Evolutionary conservation across 805 yeast species (phyloP).

Genomic region (Saturnispora diversa): DNA sequence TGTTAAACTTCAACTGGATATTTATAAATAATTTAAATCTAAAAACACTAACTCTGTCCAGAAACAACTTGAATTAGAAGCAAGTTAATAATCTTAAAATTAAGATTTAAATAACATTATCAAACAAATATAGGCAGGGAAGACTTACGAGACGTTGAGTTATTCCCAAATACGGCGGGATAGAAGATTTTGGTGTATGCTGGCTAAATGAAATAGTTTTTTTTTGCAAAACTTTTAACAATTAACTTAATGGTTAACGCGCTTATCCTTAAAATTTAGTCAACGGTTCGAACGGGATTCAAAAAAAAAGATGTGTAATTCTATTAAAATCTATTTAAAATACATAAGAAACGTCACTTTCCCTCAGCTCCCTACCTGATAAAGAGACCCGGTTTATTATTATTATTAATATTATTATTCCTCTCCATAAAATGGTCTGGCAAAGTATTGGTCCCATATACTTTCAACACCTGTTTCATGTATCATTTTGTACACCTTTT

Average conservation of each 20-base stretch:
- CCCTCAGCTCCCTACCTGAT: neutral
- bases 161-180: no score
- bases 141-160: no score
- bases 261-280: no score
- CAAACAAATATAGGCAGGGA: no score
- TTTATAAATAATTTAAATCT: no score
- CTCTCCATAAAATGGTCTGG: conserved; percentile 20
- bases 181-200: no score
- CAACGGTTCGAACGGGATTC: conserved; percentile 1
- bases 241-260: neutral
- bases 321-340: neutral
- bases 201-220: neutral
- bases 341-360: neutral
- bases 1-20: no score
- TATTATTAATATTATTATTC: conserved; percentile 7
- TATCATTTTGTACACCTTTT: conserved; percentile 50
- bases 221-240: neutral
- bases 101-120: no score
- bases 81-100: no score
- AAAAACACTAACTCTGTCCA: no score
- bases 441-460: conserved; percentile 62
- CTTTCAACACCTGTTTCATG: conserved; percentile 56
- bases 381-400: neutral
- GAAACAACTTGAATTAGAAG: no score
- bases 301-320: neutral